Conservation (phyloP, 805 yeast species). For the Metschnikowia kunwiensis region DNA sequence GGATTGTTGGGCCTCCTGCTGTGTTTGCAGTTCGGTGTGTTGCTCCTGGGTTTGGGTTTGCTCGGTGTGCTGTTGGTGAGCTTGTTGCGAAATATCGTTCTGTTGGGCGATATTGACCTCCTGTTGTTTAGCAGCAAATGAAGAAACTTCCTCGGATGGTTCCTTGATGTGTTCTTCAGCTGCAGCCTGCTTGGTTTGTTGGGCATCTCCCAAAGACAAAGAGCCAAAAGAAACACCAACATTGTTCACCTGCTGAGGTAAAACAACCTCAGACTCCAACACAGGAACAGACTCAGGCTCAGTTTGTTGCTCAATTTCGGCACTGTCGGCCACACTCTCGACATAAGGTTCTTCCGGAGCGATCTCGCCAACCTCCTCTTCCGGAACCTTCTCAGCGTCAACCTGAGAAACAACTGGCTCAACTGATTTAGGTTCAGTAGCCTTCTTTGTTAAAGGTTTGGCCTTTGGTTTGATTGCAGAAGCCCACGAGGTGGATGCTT, state of each 20-base stretch:
- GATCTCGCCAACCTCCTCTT: conserved; percentile 7
- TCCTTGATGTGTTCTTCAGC: not conserved
- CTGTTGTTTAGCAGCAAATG: not conserved
- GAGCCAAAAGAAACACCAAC: conserved; percentile 67
- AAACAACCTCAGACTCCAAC: conserved; percentile 41
- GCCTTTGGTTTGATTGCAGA: conserved; percentile 55
- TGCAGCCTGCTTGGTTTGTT: conserved; percentile 2
- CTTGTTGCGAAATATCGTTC: conserved; percentile 20
- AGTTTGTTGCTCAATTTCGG: conserved; percentile 43
- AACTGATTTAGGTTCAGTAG: conserved; percentile 21
- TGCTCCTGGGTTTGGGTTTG: conserved; percentile 9
- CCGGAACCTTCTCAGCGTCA: conserved; percentile 33
- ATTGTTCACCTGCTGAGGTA: conserved; percentile 50
- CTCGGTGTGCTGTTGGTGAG: conserved; percentile 8
- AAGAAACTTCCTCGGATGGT: not conserved
- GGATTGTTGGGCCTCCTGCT: conserved; percentile 9
- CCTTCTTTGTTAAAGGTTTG: conserved; percentile 39
- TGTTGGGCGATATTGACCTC: conserved; percentile 13
- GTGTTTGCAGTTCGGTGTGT: conserved; percentile 27
- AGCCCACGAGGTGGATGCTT: conserved; percentile 54
- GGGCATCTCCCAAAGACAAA: conserved; percentile 46
- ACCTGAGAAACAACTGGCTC: conserved; percentile 39
- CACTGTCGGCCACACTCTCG: conserved; percentile 9
- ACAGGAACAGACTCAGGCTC: conserved; percentile 62
- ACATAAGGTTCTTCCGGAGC: not conserved